These are phyloP conservation scores for Apophysomyces ossiformis DNA, from an alignment of 371 early-diverging fungal species.

Conservation along the genomic window DNA sequence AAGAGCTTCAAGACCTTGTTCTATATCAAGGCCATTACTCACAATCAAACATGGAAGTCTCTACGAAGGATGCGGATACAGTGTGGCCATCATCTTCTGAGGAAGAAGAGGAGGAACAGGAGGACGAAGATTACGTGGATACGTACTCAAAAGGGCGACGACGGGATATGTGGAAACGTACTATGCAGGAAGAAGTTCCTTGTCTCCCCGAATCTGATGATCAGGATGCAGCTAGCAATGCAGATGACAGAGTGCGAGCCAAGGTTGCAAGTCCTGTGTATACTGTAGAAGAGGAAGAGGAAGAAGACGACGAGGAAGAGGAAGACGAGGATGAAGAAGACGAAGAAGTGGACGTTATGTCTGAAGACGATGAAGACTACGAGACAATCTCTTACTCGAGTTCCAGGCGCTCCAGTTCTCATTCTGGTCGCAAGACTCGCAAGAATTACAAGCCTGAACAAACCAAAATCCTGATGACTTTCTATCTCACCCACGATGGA, in stretches of 20 bases:
- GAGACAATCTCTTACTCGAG: conserved; percentile 5
- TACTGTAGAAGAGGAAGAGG: conserved; percentile 17
- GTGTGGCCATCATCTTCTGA: conserved; percentile 1
- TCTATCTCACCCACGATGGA: conserved; percentile 38
- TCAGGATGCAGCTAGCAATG: conserved; percentile 1
- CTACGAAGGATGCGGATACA: background rate
- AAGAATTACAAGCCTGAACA: conserved; percentile 39
- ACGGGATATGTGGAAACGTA: conserved; percentile 4
- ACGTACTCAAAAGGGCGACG: background rate
- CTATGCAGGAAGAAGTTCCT: conserved; percentile 1
- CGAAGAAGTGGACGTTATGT: conserved; percentile 10
- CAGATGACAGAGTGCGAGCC: background rate
- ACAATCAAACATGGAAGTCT: background rate
- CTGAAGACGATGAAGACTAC: conserved; percentile 19
- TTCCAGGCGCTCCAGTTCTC: conserved; percentile 11
- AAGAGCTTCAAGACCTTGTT: background rate
- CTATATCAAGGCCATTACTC: background rate
- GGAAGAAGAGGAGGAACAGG: conserved; percentile 2
- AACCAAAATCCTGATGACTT: conserved; percentile 39
- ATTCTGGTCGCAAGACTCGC: conserved; percentile 26
- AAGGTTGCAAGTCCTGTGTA: conserved; percentile 2
- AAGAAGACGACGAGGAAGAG: conserved; percentile 20
- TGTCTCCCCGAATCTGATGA: background rate
- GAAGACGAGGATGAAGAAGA: conserved; percentile 21
- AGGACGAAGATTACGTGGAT: conserved; percentile 13